These are phyloP conservation scores for Schizopora paradoxa DNA, from an alignment of 1,284 basidiomycete genomes.

Conservation along the genomic window DNA sequence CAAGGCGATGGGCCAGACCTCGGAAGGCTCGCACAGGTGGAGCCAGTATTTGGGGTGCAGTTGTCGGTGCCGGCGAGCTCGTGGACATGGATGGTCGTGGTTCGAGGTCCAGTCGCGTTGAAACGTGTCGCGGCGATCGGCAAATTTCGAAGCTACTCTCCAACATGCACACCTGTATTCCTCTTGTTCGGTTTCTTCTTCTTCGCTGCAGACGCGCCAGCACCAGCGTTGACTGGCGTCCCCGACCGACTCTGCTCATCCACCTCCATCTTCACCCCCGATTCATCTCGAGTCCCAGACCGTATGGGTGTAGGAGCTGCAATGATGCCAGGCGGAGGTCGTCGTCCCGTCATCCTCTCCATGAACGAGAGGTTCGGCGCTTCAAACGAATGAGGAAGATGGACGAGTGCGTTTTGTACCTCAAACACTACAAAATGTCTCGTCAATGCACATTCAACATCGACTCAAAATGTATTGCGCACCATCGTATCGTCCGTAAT, in stretches of 20 bases:
- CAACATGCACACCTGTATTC: too few relatives aligned
- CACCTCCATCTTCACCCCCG: neutral
- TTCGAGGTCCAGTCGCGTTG: too few relatives aligned
- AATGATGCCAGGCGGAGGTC: slow-evolving; percentile 26
- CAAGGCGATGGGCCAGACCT: neutral
- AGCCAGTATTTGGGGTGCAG: neutral
- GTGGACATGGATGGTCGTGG: too few relatives aligned
- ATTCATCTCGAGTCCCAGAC: neutral
- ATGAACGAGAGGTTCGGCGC: slow-evolving; percentile 78
- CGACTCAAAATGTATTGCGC: slow-evolving; percentile 36
- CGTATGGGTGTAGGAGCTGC: too few relatives aligned
- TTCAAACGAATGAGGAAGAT: slow-evolving; percentile 93
- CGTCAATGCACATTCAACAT: slow-evolving; percentile 2
- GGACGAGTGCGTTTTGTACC: slow-evolving; percentile 90
- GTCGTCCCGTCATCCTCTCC: slow-evolving; percentile 73
- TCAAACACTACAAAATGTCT: slow-evolving; percentile 64
- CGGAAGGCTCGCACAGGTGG: neutral
- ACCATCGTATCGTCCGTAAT: slow-evolving; percentile 86
- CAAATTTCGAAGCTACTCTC: too few relatives aligned
- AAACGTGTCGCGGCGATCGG: too few relatives aligned
- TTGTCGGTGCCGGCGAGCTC: neutral
- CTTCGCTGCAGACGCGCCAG: slow-evolving; percentile 5
- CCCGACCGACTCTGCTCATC: slow-evolving; percentile 1
- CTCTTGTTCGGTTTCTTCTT: slow-evolving; percentile 17
- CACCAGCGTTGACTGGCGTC: neutral